Base-by-base conservation (phyloP, 2,329 filamentous ascomycete genomes). In the Sporothrix pallida region DNA sequence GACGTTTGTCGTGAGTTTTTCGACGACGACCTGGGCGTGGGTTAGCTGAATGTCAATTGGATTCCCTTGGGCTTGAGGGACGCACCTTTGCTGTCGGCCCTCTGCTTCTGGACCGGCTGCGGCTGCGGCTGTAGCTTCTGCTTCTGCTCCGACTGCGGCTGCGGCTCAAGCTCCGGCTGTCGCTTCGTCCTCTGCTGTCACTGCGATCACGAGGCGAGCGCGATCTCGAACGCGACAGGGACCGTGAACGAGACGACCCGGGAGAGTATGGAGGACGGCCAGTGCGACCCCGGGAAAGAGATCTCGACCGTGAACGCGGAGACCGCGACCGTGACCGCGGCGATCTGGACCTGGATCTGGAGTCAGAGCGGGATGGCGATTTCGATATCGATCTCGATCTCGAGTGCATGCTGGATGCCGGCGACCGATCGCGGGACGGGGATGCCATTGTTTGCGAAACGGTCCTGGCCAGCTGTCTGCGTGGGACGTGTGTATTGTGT, bases 1-100 rank as follows among this genome's bases (percentile, higher is more conserved):
- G 78, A 99, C 92, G 79, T 97, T 98, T 82, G 97, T 97, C 3
- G 95, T 97, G 79, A 99, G 87, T 76, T 97, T 95, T 82, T 99
- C 96, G 65, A 99, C 92, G 20, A 99, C 94, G 80, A 99, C 95
- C 93, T 98, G 46, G 31, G 4, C 4, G 31, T 6, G 31, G 7
- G 31, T 37, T 37, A 37, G 31, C 5, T 37, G 31, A 37, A 37
- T 37, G 31, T 37, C 31, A 37, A 37, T 37, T 37, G 31, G 31
- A 3, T 37, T 37, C 2, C 5, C 31, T 37, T 7, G 31, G 31
- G 7, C 31, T 5, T 37, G 31, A 5, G 31, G 7, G 31, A 1
- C 68, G 71, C 8, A 7, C 50, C 8, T 17, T 17, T 7, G 52
- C 4, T 81, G 65, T 78, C 79, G 76, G 20, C 17, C 70, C 79